Evolutionary conservation across 202 grass and related monocot species (phyloP), one percentile per base, ranked within the genome.

Genomic region (Panicum virgatum): DNA sequence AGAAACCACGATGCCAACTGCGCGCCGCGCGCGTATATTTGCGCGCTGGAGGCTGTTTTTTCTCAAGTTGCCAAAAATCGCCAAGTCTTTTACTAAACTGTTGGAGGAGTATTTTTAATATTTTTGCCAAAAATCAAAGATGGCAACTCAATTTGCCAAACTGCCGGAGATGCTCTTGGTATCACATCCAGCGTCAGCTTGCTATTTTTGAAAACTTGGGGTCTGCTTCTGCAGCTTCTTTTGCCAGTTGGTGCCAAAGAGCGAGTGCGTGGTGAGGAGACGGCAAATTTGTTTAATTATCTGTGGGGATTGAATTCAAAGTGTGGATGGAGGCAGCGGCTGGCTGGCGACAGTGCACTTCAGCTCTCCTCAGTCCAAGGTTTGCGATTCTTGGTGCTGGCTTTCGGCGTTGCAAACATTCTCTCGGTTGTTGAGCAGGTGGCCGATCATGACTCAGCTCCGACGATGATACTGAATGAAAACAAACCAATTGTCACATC

Each of bases 391-490:
- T n/a, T 51, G 9, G 18, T 73, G 29, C 19, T 7, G 47, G 32
- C 5, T 73, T 73, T 26, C 32, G 57, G 69, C 14, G 20, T 51
- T 74, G 10, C 34, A 75, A 44, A 65, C 80, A 83, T 83, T 75
- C 77, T 75, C n/a, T 34, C 7, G 34, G 70, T 66, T 25, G 70
- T n/a, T 83, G 70, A 83, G 38, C 61, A 36, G 52, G 42, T 56
- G 37, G 26, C 60, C 22, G 32, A 67, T 74, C 61, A 42, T 83
- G 81, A 75, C 16, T 76, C 71, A n/a, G 62, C 60, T 76, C 71
- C 71, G 37, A 66, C 61, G 81, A 47, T 45, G 71, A 45, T 54
- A 65, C 8, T 46, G n/a, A 74, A 65, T 9, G 15, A 54, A 53
- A 56, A 18, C 8, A 0, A 42, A 32, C 70, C 59, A 43, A 52